Evolutionary conservation across 345 rosid genomes (phyloP).

Genomic region (Triadica sebifera): DNA sequence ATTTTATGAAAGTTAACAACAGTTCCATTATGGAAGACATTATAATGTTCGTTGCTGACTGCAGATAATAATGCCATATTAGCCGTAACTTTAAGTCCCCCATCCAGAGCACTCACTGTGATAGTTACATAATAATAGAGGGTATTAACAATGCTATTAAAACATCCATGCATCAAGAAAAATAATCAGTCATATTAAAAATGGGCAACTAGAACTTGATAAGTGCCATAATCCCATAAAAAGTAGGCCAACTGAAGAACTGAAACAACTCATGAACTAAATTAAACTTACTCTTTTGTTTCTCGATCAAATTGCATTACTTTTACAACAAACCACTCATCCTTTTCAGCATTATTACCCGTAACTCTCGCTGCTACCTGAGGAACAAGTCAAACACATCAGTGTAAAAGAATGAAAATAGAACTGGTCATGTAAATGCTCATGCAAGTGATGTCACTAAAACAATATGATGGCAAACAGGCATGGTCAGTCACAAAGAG

Average conservation of each 20-base stretch:
- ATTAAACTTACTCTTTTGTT: slow-evolving; percentile 73
- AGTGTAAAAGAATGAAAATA: slow-evolving; percentile 9
- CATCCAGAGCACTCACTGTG: neutral
- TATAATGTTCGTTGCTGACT: neutral
- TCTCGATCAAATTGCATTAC: slow-evolving; percentile 88
- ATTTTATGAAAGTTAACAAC: neutral
- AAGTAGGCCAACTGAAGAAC: neutral
- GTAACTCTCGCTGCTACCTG: slow-evolving; percentile 96
- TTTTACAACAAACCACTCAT: slow-evolving; percentile 92
- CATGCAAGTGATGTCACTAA: neutral
- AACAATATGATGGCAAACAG: neutral
- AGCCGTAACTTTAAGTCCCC: neutral
- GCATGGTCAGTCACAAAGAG: neutral
- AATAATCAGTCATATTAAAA: neutral
- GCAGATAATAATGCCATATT: neutral
- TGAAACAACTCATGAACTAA: slow-evolving; percentile 2
- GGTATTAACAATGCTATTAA: neutral
- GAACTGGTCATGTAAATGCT: slow-evolving; percentile 8
- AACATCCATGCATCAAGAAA: neutral
- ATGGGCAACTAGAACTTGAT: neutral
- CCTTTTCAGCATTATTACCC: slow-evolving; percentile 73
- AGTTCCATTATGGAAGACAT: slow-evolving; percentile 2
- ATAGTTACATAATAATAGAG: neutral
- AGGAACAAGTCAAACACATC: slow-evolving; percentile 18
- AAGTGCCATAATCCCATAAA: neutral